Percentiles rank a stretch among this genome's conserved stretches.
phyloP scores from a whole-genome alignment of 2,329 filamentous ascomycete genomes.

The Colletotrichum kahawae region DNA sequence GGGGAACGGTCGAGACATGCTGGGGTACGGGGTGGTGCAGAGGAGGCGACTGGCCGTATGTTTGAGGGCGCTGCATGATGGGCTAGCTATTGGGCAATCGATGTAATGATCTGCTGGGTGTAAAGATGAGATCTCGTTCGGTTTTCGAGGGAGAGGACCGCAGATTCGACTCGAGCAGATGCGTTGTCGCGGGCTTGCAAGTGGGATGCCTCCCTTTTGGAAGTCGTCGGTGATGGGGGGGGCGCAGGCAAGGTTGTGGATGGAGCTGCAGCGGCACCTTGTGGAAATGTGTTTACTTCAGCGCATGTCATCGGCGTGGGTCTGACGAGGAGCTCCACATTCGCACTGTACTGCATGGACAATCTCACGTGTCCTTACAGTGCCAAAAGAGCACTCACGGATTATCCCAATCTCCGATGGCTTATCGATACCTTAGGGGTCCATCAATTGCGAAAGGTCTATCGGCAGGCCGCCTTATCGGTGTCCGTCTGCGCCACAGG shows the following conservation, averaged over 20 bases:
- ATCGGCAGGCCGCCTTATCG: slow-evolving; percentile 2
- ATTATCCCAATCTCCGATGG: background rate
- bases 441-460: background rate
- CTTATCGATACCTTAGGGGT: slow-evolving; percentile 10
- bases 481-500: slow-evolving; percentile 17
- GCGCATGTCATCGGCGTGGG: slow-evolving; percentile 12
- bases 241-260: slow-evolving; percentile 5
- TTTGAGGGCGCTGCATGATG: slow-evolving; percentile 82
- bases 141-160: background rate
- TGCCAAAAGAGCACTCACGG: background rate
- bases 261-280: slow-evolving; percentile 9
- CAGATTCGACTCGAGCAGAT: background rate
- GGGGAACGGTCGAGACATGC: slow-evolving; percentile 96
- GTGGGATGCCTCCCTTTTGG: slow-evolving; percentile 14
- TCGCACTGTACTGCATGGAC: background rate
- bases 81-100: slow-evolving; percentile 3
- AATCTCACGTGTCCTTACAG: background rate
- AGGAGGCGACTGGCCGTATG: slow-evolving; percentile 87
- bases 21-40: slow-evolving; percentile 97
- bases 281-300: slow-evolving; percentile 33
- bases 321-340: background rate
- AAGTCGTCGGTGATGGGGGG: slow-evolving; percentile 11
- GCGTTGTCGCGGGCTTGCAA: background rate
- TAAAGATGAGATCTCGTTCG: background rate
- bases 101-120: background rate